Conservation (phyloP, 2,329 filamentous ascomycete species). For the Xylaria sp. region DNA sequence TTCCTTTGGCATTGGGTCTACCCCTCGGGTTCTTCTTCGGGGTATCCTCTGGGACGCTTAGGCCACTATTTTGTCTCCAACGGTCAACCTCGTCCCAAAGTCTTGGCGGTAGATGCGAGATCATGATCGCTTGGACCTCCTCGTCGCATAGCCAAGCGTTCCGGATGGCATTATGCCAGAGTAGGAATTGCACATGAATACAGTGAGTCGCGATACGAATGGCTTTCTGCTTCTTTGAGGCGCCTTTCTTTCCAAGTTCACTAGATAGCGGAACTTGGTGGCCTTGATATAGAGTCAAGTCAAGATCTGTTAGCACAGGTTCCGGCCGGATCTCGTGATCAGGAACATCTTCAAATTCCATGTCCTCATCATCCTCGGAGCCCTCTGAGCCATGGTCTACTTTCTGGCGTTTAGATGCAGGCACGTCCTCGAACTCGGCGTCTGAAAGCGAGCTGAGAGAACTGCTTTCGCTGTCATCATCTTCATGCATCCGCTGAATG, state of each 20-base stretch:
- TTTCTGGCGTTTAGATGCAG: constrained; percentile 46
- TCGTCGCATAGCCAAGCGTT: constrained; percentile 84
- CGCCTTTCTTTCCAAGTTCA: constrained; percentile 75
- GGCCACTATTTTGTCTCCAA: constrained; percentile 70
- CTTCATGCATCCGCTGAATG: constrained; percentile 48
- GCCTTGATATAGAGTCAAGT: constrained; percentile 69
- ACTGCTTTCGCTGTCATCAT: constrained; percentile 47
- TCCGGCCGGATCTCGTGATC: constrained; percentile 45
- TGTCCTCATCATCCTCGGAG: constrained; percentile 62
- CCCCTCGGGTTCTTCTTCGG: constrained; percentile 40
- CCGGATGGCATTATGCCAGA: constrained; percentile 86
- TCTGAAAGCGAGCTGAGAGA: constrained; percentile 60
- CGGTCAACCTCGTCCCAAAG: constrained; percentile 74
- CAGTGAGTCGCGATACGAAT: constrained; percentile 81
- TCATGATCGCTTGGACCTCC: constrained; percentile 73
- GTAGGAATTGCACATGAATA: constrained; percentile 82
- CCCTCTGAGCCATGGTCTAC: constrained; percentile 34
- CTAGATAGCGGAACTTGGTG: constrained; percentile 63
- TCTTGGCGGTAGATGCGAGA: constrained; percentile 70
- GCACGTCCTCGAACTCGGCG: constrained; percentile 58
- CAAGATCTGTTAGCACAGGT: constrained; percentile 64
- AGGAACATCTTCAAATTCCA: constrained; percentile 64
- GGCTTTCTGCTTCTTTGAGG: constrained; percentile 79
- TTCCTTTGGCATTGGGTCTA: constrained; percentile 43
- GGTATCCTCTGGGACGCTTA: constrained; percentile 48